Evolutionary conservation across 1,139 yeast species (phyloP).

Genomic region (Kurtzmaniella quercitrusa): DNA sequence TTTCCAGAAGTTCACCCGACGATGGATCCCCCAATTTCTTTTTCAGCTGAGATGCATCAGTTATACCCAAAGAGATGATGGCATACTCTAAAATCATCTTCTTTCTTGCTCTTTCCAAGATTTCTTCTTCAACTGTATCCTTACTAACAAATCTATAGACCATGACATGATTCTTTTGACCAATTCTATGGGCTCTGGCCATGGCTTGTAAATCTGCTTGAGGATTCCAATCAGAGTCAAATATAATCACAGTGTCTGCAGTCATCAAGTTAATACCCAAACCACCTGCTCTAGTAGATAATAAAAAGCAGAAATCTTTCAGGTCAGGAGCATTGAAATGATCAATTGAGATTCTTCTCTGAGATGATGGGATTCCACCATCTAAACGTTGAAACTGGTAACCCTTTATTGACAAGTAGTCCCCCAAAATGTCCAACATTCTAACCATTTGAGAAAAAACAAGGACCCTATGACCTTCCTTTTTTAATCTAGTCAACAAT

Average conservation of each 20-base stretch:
- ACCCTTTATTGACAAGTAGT: conserved; percentile 87
- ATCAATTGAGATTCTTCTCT: conserved; percentile 90
- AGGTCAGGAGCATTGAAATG: conserved; percentile 95
- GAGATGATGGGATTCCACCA: conserved; percentile 94
- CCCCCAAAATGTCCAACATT: conserved; percentile 92
- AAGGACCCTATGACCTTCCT: conserved; percentile 93
- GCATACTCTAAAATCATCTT: conserved; percentile 99
- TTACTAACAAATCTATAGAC: conserved; percentile 95
- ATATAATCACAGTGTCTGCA: conserved; percentile 95
- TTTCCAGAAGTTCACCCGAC: conserved; percentile 82
- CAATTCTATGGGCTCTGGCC: conserved; percentile 99
- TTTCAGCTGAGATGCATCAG: conserved; percentile 54
- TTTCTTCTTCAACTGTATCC: conserved; percentile 97
- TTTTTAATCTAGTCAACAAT: conserved; percentile 71
- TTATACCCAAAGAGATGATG: conserved; percentile 90
- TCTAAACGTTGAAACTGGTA: conserved; percentile 87
- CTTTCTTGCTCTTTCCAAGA: conserved; percentile 91
- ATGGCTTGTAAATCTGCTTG: conserved; percentile 98
- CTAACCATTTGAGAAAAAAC: conserved; percentile 97
- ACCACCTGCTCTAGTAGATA: conserved; percentile 98
- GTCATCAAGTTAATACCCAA: conserved; percentile 97
- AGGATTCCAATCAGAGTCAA: conserved; percentile 99
- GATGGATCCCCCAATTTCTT: conserved; percentile 61
- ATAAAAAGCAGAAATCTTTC: conserved; percentile 83
- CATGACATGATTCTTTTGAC: conserved; percentile 96